Conservation (phyloP, 2,329 filamentous ascomycete species). For the Ascochyta rabiei region DNA sequence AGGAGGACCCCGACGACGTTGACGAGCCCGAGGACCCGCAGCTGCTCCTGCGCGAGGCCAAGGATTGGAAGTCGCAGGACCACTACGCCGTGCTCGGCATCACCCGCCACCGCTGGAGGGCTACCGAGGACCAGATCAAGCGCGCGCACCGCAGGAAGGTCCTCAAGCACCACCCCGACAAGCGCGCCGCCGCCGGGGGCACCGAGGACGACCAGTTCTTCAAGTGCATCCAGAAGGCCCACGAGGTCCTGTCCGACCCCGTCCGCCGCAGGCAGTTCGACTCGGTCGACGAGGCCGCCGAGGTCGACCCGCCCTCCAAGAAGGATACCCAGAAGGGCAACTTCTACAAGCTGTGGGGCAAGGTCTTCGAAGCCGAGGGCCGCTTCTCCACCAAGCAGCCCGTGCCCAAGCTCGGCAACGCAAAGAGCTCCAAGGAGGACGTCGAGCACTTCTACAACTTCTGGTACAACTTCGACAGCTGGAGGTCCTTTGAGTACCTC, state of each 20-base stretch:
- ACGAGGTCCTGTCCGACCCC: slow-evolving; percentile 90
- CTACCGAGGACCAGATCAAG: slow-evolving; percentile 98
- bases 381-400: slow-evolving; percentile 93
- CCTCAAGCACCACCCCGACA: slow-evolving; percentile 97
- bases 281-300: slow-evolving; percentile 91
- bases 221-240: slow-evolving; percentile 99
- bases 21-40: slow-evolving; percentile 92
- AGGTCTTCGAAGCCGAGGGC: slow-evolving; percentile 87
- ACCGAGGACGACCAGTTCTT: slow-evolving; percentile 97
- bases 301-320: slow-evolving; percentile 91
- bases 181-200: slow-evolving; percentile 89
- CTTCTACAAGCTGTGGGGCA: slow-evolving; percentile 94
- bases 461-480: slow-evolving; percentile 99
- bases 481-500: slow-evolving; percentile 96
- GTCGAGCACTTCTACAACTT: slow-evolving; percentile 99
- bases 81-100: slow-evolving; percentile 97
- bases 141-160: slow-evolving; percentile 99
- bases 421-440: slow-evolving; percentile 83
- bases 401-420: slow-evolving; percentile 83
- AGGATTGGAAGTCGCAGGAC: slow-evolving; percentile 99
- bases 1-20: slow-evolving; percentile 86
- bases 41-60: slow-evolving; percentile 90
- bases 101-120: slow-evolving; percentile 88
- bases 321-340: slow-evolving; percentile 85
- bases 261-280: slow-evolving; percentile 93